Evolutionary conservation across 2,329 filamentous ascomycete species (phyloP), one percentile per base, ranked within the genome.

Genomic region (Phyllosticta ampelicida): DNA sequence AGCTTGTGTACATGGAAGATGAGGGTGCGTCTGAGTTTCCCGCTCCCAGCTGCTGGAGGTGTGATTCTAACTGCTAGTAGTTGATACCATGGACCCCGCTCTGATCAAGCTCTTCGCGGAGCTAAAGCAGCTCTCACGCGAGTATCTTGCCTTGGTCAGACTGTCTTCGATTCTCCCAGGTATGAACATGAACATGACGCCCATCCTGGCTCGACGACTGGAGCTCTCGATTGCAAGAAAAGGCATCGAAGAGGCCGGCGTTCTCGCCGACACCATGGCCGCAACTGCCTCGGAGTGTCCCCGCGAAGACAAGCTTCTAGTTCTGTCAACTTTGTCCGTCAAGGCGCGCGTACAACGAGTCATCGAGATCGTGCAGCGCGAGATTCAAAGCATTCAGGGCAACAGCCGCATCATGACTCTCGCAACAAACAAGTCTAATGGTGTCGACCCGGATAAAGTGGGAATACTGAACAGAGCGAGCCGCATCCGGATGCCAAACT

Each of bases 181-280:
- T 60, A 82, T 84, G 23, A 76, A 80, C 53, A 78, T 81, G 20
- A 56, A 54, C 11, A 56, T 56, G 29, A 59, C 49, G 10, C 80
- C 83, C 3, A 75, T 97, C 16, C 80, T 97, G 55, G 90, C 90
- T 0, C 84, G 90, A 54, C 84, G 91, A 55, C 82, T 99, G 50
- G 91, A 97, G 67, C 75, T 91, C 56, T 94, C 90, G 71, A 96
- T 99, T 62, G 80, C 85, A 29, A 85, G 86, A 70, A 95, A 94
- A 69, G 85, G 90, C 60, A 71, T 94, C 54, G 78, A 83, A 49
- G 90, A 97, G 64, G 91, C 91, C 1, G 92, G 92, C 1, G 77
- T 84, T 9, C 79, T 99, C 9, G 92, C 94, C 6, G 94, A 99
- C 70, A 97, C 97, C 70, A 96, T 99, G 90, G 86, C 90, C 48